Evolutionary conservation across 2,329 filamentous ascomycete species (phyloP), one percentile per base, ranked within the genome.

Genomic region (Podosphaera aphanis): DNA sequence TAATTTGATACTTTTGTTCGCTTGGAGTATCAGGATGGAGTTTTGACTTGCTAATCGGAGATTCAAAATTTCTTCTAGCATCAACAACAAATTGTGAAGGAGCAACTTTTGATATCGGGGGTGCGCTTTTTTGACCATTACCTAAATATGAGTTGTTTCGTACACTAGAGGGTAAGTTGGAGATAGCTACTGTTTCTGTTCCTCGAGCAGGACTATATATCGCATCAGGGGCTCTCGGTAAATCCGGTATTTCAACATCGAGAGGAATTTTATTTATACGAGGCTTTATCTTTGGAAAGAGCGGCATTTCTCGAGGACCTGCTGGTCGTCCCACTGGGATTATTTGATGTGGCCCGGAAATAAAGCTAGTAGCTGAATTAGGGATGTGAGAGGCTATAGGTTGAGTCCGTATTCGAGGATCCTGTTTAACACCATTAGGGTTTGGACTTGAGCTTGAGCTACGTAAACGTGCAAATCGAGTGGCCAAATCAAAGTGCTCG

Each of bases 381-480:
- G 46, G 29, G 35, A 15, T 39, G 56, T 64, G 35, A 51, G 59
- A 52, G 11, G 63, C 61, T 37, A 69, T 66, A 3, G 64, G 62
- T 49, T 68, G 66, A 18, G 66, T 72, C 46, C 63, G 63, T 43
- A 70, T 70, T 38, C 69, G 66, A 19, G 68, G 67, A 49, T 73
- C 70, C 48, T 73, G 49, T 1, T 61, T 61, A 13, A 61, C 59
- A 10, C 13, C 16, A 5, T n/a, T n/a, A n/a, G n/a, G n/a, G n/a
- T 6, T 29, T 49, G 62, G 58, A 10, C 62, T 57, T 6, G 65
- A 15, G 13, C 54, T 48, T 36, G 51, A 43, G 29, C 46, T 64
- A 42, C 73, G 64, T 31, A 77, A 62, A 41, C 70, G 70, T 36
- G 71, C 68, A 55, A 79, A 77, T 36, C 74, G 66, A 45, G 68